A percentile compares a stretch with the other conserved stretches of the same genome.
These are phyloP conservation scores for Boletus albobrunnescens DNA, from an alignment of 1,284 basidiomycete species.

Conservation along the genomic window DNA sequence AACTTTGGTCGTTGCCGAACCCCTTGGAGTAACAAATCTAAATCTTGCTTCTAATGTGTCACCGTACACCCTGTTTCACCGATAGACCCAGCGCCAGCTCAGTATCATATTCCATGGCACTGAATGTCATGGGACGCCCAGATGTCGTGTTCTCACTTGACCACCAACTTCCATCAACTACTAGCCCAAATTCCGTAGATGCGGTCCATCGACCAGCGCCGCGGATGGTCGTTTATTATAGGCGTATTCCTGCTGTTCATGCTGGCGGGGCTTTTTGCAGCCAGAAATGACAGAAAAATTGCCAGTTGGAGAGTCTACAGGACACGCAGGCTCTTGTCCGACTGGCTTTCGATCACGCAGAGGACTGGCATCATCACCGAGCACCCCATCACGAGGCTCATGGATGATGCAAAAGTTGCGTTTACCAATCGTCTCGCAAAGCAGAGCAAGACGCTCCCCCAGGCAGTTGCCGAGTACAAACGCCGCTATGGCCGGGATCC, in stretches of 20 bases:
- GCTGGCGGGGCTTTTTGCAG: constrained; percentile 52
- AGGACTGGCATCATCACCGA: constrained; percentile 26
- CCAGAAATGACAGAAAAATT: constrained; percentile 27
- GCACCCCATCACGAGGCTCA: constrained; percentile 81
- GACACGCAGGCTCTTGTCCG: constrained; percentile 17
- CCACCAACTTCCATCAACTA: too few relatives aligned
- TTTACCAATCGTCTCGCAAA: constrained; percentile 63
- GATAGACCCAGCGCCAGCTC: too few relatives aligned
- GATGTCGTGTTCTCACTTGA: too few relatives aligned
- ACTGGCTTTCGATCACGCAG: constrained; percentile 18
- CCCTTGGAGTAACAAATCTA: too few relatives aligned
- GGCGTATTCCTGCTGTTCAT: constrained; percentile 52
- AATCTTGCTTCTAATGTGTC: too few relatives aligned
- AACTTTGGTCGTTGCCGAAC: too few relatives aligned
- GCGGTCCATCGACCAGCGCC: constrained; percentile 19
- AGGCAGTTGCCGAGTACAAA: constrained; percentile 77
- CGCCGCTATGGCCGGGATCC: constrained; percentile 74
- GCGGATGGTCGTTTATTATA: constrained; percentile 42
- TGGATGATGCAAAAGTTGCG: constrained; percentile 69
- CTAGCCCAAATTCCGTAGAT: background rate
- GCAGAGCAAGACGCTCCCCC: constrained; percentile 73
- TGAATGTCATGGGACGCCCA: too few relatives aligned
- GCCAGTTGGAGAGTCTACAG: constrained; percentile 5
- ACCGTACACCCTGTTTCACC: too few relatives aligned
- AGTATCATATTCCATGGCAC: too few relatives aligned